Base-by-base conservation (phyloP, 164 flowering plant species). In the Berberis thunbergii region DNA sequence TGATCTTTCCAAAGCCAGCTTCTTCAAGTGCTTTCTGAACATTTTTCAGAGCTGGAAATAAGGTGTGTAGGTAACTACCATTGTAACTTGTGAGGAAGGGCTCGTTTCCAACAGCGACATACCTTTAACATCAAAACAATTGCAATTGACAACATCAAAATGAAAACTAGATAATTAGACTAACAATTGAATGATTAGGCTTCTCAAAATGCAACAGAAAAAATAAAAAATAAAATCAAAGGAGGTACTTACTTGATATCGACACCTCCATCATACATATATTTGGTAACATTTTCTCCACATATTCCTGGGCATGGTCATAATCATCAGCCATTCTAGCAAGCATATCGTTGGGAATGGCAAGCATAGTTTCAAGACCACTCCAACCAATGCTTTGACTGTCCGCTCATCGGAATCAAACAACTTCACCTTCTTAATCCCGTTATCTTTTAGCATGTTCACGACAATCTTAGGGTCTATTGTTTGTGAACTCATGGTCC, bases 281-380 rank as follows among this genome's bases (percentile, higher is more conserved):
- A 45, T 41, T 57, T 57, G 5, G 60, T 57, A 39, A 57, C 60
- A 57, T 57, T 57, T 41, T 45, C n/a, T 5, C 82, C 2, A 93
- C 96, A 90, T 91, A 90, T 2, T 80, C 74, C 68, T 83, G 73
- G 40, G 94, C 97, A 39, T 78, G 63, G n/a, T 68, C 69, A 59
- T 78, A 86, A 60, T 71, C 64, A 6, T 58, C 13, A 46, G 68
- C 62, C 42, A 83, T 62, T 0, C 9, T 11, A 0, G 44, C 12
- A 39, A 83, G 82, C 73, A 80, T 79, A 61, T 81, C 76, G 59
- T 93, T 93, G 0, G 98, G 97, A 42, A 93, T 87, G 3, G 89
- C 98, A 4, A 93, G 75, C 92, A 88, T 88, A 54, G 85, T 90
- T 71, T 93, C 89, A 59, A 90, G 76, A 8, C 80, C 87, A 9